Conservation (phyloP, 768 basidiomycete genomes). For the Phaeotremella skinneri region DNA sequence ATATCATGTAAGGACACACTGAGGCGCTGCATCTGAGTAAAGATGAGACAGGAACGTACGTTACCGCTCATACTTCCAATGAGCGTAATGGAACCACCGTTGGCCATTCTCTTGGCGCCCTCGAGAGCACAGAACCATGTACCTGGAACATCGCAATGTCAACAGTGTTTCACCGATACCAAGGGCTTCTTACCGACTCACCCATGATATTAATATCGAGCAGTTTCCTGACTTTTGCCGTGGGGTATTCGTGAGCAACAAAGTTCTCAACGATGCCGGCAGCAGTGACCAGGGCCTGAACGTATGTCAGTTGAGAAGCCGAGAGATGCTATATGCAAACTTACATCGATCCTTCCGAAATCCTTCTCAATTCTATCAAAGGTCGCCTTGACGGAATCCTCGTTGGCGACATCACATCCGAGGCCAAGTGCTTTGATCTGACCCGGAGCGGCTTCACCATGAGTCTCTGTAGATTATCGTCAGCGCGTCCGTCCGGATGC, state of each 20-base stretch:
- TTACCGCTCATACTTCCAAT: conserved; percentile 88
- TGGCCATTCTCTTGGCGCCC: conserved; percentile 87
- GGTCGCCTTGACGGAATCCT: conserved; percentile 70
- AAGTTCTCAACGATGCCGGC: conserved; percentile 76
- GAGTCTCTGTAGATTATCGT: conserved; percentile 20
- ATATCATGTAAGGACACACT: not conserved
- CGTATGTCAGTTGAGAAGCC: not conserved
- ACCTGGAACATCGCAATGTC: conserved; percentile 17
- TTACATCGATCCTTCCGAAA: conserved; percentile 47
- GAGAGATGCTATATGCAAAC: conserved; percentile 9
- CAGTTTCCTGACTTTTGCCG: conserved; percentile 74
- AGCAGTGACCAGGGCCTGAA: conserved; percentile 72
- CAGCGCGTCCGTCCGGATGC: conserved; percentile 13
- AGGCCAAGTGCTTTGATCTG: conserved; percentile 70
- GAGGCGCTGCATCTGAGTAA: not conserved
- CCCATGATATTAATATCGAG: conserved; percentile 95
- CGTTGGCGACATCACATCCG: conserved; percentile 83
- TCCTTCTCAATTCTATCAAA: conserved; percentile 63
- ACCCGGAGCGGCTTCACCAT: conserved; percentile 59
- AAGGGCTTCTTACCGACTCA: not conserved
- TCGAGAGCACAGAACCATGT: conserved; percentile 95
- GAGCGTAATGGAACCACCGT: conserved; percentile 73
- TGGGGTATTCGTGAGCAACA: conserved; percentile 85
- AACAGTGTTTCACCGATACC: not conserved
- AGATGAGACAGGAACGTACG: conserved; percentile 55